Evolutionary conservation across 2,329 filamentous ascomycete genomes (phyloP).

Genomic region (Thelonectria rubi): DNA sequence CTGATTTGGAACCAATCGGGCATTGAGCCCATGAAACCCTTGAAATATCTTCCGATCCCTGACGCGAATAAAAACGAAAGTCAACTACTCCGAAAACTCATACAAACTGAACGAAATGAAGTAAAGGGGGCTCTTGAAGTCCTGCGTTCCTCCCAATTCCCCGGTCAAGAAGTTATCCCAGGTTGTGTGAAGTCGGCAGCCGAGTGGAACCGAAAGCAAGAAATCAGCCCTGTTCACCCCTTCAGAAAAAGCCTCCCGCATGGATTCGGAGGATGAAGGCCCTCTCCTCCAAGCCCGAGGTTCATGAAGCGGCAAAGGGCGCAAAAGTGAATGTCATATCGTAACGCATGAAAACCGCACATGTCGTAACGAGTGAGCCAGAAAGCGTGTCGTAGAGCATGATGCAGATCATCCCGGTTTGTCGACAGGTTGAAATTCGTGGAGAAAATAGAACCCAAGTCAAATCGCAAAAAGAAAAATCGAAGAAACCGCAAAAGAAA

Average conservation of each 20-base stretch:
- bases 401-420: conserved; percentile 21
- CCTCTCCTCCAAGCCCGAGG: conserved; percentile 2
- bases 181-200: neutral
- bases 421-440: conserved; percentile 23
- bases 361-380: conserved; percentile 29
- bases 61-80: conserved; percentile 34
- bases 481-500: conserved; percentile 36
- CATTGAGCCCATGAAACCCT: conserved; percentile 26
- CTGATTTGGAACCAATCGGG: conserved; percentile 18
- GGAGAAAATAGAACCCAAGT: conserved; percentile 25
- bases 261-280: neutral
- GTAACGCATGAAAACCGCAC: conserved; percentile 23
- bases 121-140: conserved; percentile 13
- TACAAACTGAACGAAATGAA: conserved; percentile 34
- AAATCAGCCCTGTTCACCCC: neutral
- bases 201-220: conserved; percentile 8
- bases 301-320: conserved; percentile 3
- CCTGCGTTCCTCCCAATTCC: conserved; percentile 1
- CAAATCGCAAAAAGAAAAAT: conserved; percentile 33
- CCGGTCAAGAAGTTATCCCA: neutral
- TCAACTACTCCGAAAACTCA: conserved; percentile 38
- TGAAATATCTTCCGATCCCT: conserved; percentile 28
- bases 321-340: conserved; percentile 18
- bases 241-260: neutral
- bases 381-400: conserved; percentile 25